Base-by-base conservation (phyloP, 2,329 filamentous ascomycete genomes). In the Fusarium avenaceum region DNA sequence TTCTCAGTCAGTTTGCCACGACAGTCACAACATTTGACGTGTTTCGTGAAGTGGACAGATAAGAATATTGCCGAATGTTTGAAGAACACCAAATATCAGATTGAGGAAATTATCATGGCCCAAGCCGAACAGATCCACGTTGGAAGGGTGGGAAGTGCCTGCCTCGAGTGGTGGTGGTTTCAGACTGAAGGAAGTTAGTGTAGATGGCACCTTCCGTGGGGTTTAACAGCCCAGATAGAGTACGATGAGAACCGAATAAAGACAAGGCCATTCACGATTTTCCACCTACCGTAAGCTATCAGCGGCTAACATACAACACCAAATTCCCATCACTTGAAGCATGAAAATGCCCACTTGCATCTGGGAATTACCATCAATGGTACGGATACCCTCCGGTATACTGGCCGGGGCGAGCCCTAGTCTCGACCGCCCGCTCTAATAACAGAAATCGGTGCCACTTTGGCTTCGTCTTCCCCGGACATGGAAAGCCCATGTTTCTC, bases 1-100 rank as follows among this genome's bases (percentile, higher is more conserved):
- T 62, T 39, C 46, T 64, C 58, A 52, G 61, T 38, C 38, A 57
- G 11, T 49, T 63, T 30, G 7, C 13, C 24, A 44, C 44, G 40
- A 20, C 24, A 55, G 47, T 17, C 47, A 48, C 33, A n/a, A 19
- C 10, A 33, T 13, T 13, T 14, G 17, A n/a, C 10, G 28, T 11
- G 10, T 13, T 30, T 38, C 28, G 13, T 49, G 22, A 53, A 28
- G 22, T 9, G 28, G 32, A 53, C 47, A 43, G 22, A 39, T 24
- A 17, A 15, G 17, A 20, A 42, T 7, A 33, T 14, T 42, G 17
- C 17, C n/a, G 42, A 28, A 7, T 35, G 17, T 26, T 9, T 10
- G 26, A 26, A 13, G 28, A 30, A 30, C 28, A 30, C 28, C 28
- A 53, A 15, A n/a, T 19, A 35, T 22, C 19, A 38, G 28, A 24